phyloP scores from a whole-genome alignment of 305 asterid genomes.

The Solanum hybrid region DNA sequence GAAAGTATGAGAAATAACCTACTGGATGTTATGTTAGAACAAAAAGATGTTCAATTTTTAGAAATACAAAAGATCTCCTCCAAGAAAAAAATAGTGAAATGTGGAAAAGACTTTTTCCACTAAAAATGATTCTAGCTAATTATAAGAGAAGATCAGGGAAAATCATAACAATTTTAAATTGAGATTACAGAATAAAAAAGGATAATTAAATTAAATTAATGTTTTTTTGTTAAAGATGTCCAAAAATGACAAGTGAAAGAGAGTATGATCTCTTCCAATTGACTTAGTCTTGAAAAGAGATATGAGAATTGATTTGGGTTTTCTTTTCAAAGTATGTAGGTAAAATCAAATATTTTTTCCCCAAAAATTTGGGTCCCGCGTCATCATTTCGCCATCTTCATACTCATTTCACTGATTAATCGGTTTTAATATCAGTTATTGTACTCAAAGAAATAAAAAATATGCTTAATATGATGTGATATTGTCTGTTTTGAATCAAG shows the following conservation, averaged over 20 bases:
- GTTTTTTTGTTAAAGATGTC: neutral
- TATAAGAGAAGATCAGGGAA: neutral
- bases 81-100: neutral
- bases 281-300: too few species aligned
- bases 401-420: neutral
- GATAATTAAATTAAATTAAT: neutral
- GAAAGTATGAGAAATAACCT: neutral
- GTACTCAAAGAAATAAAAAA: too few species aligned
- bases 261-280: neutral
- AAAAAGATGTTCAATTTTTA: neutral
- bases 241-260: neutral
- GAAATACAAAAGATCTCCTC: neutral
- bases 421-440: too few species aligned
- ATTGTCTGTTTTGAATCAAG: neutral
- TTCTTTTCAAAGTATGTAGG: neutral
- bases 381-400: neutral
- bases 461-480: neutral
- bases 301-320: neutral
- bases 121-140: neutral
- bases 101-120: neutral
- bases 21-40: neutral
- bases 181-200: neutral
- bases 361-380: rapidly evolving
- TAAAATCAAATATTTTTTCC: neutral
- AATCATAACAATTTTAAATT: neutral